phyloP scores from a whole-genome alignment of 2,329 filamentous ascomycete genomes.

The Zalaria sp. region DNA sequence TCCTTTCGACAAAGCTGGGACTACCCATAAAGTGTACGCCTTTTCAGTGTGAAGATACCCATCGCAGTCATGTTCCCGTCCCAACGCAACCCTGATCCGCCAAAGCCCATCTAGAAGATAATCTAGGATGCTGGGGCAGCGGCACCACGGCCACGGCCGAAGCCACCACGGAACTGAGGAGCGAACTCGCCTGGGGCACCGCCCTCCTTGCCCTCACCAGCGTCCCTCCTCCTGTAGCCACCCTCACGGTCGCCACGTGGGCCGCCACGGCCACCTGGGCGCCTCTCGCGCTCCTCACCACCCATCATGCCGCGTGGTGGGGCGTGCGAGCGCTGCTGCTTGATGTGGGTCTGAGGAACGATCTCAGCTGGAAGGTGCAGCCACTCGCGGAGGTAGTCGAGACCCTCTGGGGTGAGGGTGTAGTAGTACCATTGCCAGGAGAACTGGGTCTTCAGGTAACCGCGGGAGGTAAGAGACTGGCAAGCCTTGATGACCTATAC shows the following conservation, averaged over 20 bases:
- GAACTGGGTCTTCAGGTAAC: constrained; percentile 99
- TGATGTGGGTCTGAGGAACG: constrained; percentile 98
- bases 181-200: constrained; percentile 84
- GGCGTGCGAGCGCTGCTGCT: constrained; percentile 98
- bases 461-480: constrained; percentile 95
- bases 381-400: constrained; percentile 99
- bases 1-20: not conserved
- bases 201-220: constrained; percentile 58
- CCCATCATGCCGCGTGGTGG: constrained; percentile 98
- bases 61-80: not conserved
- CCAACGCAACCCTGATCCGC: not conserved
- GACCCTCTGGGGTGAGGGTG: constrained; percentile 88
- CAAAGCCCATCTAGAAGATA: not conserved
- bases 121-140: constrained; percentile 36
- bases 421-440: constrained; percentile 99
- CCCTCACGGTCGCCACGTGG: constrained; percentile 65
- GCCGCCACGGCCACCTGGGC: constrained; percentile 63
- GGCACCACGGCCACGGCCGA: constrained; percentile 67
- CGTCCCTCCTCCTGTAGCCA: constrained; percentile 80
- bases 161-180: constrained; percentile 52
- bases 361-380: constrained; percentile 99
- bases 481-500: constrained; percentile 80
- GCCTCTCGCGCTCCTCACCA: constrained; percentile 68
- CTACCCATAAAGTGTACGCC: not conserved
- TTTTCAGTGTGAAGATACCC: not conserved